phyloP scores from a whole-genome alignment of 1,284 basidiomycete genomes.

The Melampsora americana region DNA sequence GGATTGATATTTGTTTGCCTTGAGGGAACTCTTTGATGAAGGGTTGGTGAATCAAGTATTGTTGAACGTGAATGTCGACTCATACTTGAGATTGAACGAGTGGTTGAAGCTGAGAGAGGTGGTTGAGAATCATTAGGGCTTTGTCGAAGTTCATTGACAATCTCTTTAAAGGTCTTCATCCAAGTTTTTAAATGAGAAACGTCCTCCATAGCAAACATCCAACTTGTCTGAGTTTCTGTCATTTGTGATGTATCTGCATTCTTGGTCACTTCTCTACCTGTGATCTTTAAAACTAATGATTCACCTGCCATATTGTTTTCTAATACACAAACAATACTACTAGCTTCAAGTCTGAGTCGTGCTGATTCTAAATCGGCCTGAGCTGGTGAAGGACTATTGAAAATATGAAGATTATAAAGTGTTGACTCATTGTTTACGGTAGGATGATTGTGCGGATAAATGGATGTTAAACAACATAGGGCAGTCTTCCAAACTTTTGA shows the following conservation, averaged over 20 bases:
- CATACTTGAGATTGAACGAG: not conserved
- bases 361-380: not conserved
- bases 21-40: not conserved
- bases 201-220: slow-evolving; percentile 15
- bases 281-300: slow-evolving; percentile 19
- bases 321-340: slow-evolving; percentile 12
- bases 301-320: slow-evolving; percentile 8
- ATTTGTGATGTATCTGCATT: not conserved
- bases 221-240: not conserved
- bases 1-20: not conserved
- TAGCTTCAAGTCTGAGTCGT: not conserved
- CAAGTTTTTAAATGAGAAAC: slow-evolving; percentile 4
- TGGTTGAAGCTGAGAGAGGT: not conserved
- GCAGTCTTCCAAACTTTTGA: slow-evolving; percentile 9
- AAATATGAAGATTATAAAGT: not conserved
- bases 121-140: not conserved
- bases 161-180: slow-evolving; percentile 12
- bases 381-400: not conserved
- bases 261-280: not conserved
- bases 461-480: not conserved
- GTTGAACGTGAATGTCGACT: not conserved
- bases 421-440: not conserved
- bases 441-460: slow-evolving; percentile 8
- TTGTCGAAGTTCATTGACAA: not conserved
- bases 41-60: not conserved